A percentile compares a stretch with the other conserved stretches of the same genome.
These are phyloP conservation scores for Scortechinia acanthostroma DNA, from an alignment of 2,329 filamentous ascomycete species.

Conservation along the genomic window DNA sequence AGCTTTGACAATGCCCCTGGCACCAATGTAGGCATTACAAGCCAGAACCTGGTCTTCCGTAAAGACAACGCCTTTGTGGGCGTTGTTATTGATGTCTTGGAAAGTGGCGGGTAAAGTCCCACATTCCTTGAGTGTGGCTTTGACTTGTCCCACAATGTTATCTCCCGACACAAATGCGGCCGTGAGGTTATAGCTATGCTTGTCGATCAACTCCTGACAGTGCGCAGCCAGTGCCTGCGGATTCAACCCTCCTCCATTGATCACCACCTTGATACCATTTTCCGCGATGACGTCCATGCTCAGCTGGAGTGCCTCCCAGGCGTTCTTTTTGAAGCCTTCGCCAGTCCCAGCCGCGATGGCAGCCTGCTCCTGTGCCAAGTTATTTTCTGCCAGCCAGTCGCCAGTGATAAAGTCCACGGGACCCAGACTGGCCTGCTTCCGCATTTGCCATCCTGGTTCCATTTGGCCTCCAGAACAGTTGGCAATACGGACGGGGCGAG, in stretches of 20 bases:
- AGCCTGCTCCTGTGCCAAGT: too few relatives aligned
- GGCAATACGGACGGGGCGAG: constrained; percentile 17
- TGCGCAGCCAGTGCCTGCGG: not conserved
- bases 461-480: constrained; percentile 21
- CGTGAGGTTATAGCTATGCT: not conserved
- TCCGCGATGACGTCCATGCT: not conserved
- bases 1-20: constrained; percentile 10
- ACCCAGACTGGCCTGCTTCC: constrained; percentile 20
- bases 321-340: not conserved
- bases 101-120: not conserved
- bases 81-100: not conserved
- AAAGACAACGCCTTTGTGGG: not conserved
- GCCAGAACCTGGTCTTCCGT: not conserved
- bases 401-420: constrained; percentile 7
- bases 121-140: too few relatives aligned
- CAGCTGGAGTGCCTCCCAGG: not conserved
- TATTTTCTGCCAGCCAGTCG: not conserved
- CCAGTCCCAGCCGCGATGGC: too few relatives aligned
- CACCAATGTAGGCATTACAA: constrained; percentile 24
- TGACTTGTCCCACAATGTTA: not conserved
- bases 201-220: not conserved
- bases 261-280: not conserved
- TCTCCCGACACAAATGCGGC: not conserved
- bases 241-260: not conserved
- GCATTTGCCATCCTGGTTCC: constrained; percentile 24